These are phyloP conservation scores for Lolium perenne DNA, from an alignment of 176 grass and related monocot species.

Conservation along the genomic window DNA sequence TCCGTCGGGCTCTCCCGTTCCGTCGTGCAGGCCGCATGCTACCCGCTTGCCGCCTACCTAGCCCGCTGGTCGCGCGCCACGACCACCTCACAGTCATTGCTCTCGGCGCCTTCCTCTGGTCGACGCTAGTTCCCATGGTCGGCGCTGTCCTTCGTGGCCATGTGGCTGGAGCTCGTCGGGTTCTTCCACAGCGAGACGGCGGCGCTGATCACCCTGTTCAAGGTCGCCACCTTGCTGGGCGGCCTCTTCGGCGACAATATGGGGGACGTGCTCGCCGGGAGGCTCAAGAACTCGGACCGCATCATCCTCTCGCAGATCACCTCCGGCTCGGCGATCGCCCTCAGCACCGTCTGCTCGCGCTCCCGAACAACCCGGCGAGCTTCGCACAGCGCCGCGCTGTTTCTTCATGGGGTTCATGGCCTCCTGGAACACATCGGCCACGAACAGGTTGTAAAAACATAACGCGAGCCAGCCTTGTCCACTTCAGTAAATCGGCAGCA, in stretches of 20 bases:
- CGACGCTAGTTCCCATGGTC: slow-evolving; percentile 65
- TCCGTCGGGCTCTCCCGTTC: slow-evolving; percentile 77
- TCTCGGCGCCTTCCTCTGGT: slow-evolving; percentile 85
- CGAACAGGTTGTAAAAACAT: too few species aligned
- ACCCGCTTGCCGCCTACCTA: too few species aligned
- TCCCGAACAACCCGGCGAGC: background rate
- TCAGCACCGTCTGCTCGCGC: slow-evolving; percentile 55
- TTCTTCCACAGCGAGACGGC: slow-evolving; percentile 35
- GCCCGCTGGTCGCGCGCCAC: slow-evolving; percentile 18
- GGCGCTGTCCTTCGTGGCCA: slow-evolving; percentile 56
- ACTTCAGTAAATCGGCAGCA: too few species aligned
- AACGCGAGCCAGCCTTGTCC: too few species aligned
- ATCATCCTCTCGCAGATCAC: slow-evolving; percentile 67
- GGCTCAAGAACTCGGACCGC: slow-evolving; percentile 59
- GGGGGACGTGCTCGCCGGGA: slow-evolving; percentile 56
- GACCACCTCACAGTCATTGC: slow-evolving; percentile 72
- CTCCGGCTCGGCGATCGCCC: slow-evolving; percentile 58
- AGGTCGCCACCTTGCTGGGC: too few species aligned
- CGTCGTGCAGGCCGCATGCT: slow-evolving; percentile 64
- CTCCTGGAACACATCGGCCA: too few species aligned
- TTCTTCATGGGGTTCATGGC: too few species aligned
- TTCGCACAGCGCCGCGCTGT: too few species aligned
- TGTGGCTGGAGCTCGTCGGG: slow-evolving; percentile 74
- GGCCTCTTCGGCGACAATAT: slow-evolving; percentile 52
- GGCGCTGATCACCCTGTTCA: too few species aligned